Evolutionary conservation across 208 protist species (phyloP).

Genomic region (Trypanosomatidae sp.): DNA sequence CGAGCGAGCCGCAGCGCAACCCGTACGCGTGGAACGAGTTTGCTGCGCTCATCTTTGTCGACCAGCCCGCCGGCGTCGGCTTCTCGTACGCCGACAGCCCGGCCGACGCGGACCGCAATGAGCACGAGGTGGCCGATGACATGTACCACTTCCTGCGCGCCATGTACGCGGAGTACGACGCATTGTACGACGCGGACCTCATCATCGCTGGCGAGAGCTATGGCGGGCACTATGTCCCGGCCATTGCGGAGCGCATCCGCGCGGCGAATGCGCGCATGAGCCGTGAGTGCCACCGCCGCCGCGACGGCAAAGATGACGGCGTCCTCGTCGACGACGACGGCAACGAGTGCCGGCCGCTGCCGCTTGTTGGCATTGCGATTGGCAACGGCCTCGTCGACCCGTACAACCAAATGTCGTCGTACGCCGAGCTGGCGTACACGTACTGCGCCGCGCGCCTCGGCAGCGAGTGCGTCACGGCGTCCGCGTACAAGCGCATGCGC

Average conservation of each 20-base stretch:
- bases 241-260: slow-evolving; percentile 19
- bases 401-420: slow-evolving; percentile 51
- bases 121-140: slow-evolving; percentile 58
- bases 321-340: not conserved
- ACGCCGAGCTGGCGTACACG: slow-evolving; percentile 45
- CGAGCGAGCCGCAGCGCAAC: slow-evolving; percentile 25
- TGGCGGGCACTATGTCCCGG: slow-evolving; percentile 61
- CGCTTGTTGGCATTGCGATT: slow-evolving; percentile 43
- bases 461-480: slow-evolving; percentile 21
- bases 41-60: slow-evolving; percentile 76
- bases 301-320: not conserved
- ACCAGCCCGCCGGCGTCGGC: slow-evolving; percentile 80
- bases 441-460: slow-evolving; percentile 25
- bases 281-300: slow-evolving; percentile 2
- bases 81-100: slow-evolving; percentile 43
- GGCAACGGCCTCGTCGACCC: slow-evolving; percentile 86
- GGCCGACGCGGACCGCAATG: slow-evolving; percentile 39
- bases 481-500: slow-evolving; percentile 17
- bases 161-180: slow-evolving; percentile 27
- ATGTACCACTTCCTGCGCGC: slow-evolving; percentile 71
- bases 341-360: slow-evolving; percentile 12
- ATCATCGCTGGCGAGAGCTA: slow-evolving; percentile 77
- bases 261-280: slow-evolving; percentile 12
- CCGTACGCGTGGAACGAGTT: slow-evolving; percentile 64
- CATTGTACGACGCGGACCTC: slow-evolving; percentile 32